Conservation (phyloP, 495 filamentous ascomycete species). For the Pseudoneurospora amorphoporcata region DNA sequence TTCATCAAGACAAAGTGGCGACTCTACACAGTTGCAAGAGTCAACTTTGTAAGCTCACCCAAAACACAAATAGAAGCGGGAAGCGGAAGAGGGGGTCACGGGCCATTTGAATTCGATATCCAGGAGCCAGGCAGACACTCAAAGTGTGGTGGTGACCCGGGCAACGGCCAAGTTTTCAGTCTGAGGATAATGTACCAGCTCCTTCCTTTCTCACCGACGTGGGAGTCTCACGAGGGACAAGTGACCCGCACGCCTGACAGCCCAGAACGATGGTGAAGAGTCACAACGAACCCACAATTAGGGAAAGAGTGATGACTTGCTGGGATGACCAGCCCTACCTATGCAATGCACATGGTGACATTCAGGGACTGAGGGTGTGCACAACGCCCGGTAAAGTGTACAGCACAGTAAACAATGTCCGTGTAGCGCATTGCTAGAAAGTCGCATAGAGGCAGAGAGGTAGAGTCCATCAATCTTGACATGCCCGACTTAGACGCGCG, state of each 20-base stretch:
- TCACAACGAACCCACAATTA: slow-evolving; percentile 6
- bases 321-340: slow-evolving; percentile 13
- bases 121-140: background rate
- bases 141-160: background rate
- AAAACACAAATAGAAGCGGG: background rate
- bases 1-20: background rate
- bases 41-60: background rate
- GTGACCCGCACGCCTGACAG: slow-evolving; percentile 2
- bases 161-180: background rate
- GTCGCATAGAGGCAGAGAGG: background rate
- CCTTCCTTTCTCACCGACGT: background rate
- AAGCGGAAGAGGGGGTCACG: background rate
- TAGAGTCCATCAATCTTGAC: background rate
- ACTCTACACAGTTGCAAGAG: background rate
- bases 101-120: background rate
- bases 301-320: background rate
- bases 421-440: background rate
- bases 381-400: background rate
- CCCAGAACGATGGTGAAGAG: background rate
- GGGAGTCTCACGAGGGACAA: background rate
- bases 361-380: background rate
- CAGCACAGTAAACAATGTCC: background rate
- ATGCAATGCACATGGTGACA: background rate
- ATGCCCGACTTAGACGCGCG: background rate
- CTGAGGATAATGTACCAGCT: background rate